These are phyloP conservation scores for Vitis rotundifolia DNA, from an alignment of 164 flowering plant genomes.

Conservation along the genomic window DNA sequence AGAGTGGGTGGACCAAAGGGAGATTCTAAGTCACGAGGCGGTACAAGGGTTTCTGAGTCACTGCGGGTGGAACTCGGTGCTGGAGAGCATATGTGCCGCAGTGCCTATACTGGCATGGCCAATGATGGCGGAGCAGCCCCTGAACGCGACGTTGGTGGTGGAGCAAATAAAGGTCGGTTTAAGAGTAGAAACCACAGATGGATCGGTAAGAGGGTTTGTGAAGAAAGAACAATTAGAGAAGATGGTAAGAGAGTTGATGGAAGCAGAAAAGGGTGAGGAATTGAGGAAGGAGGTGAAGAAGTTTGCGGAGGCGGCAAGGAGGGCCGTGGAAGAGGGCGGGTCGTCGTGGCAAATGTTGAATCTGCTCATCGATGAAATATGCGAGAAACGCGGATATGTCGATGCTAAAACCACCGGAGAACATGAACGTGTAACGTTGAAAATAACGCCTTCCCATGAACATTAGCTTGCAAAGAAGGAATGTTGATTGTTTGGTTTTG, in stretches of 20 bases:
- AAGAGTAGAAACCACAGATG: constrained; percentile 26
- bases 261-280: too few relatives aligned
- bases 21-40: constrained; percentile 42
- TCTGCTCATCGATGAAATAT: constrained; percentile 26
- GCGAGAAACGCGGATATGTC: too few relatives aligned
- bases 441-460: too few relatives aligned
- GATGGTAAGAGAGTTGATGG: too few relatives aligned
- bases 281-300: constrained; percentile 37
- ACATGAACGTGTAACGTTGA: too few relatives aligned
- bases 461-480: too few relatives aligned
- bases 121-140: constrained; percentile 56
- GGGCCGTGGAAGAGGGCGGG: constrained; percentile 51
- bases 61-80: too few relatives aligned
- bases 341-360: constrained; percentile 45
- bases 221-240: too few relatives aligned
- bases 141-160: constrained; percentile 50
- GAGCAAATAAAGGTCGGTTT: constrained; percentile 36
- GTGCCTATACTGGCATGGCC: constrained; percentile 65
- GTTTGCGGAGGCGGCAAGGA: constrained; percentile 30
- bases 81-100: constrained; percentile 43
- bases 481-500: too few relatives aligned
- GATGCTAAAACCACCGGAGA: too few relatives aligned
- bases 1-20: constrained; percentile 61
- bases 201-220: constrained; percentile 42
- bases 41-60: constrained; percentile 54